Percentiles rank a stretch among this genome's conserved stretches.
Conservation (phyloP, 208 protist species). For the Endotrypanum monterogeii region DNA sequence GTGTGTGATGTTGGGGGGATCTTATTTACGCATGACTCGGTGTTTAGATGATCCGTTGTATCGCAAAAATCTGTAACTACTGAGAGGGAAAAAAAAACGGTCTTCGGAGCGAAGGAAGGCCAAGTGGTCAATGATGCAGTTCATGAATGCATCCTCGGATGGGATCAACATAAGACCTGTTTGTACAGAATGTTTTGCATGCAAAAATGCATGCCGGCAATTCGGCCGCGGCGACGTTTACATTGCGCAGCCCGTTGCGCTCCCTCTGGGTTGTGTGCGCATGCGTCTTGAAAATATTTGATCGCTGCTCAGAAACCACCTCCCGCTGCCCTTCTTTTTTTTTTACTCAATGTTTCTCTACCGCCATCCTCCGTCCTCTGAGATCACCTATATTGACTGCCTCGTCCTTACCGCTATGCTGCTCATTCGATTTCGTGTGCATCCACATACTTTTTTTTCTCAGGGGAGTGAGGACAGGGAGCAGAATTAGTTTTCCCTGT, state of each 20-base stretch:
- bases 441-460: too few species aligned
- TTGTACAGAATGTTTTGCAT: background rate
- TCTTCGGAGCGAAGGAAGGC: background rate
- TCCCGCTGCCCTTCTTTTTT: background rate
- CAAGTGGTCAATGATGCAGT: background rate
- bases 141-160: background rate
- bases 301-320: background rate
- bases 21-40: background rate
- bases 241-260: background rate
- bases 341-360: background rate
- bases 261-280: background rate
- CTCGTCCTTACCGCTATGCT: background rate
- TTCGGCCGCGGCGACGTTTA: background rate
- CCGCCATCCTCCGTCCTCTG: background rate
- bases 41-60: conserved; percentile 4
- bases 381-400: background rate
- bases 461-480: background rate
- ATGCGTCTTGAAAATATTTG: background rate
- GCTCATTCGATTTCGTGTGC: background rate
- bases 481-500: background rate
- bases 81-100: background rate
- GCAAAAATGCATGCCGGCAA: background rate
- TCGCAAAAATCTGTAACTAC: background rate
- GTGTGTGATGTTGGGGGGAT: background rate
- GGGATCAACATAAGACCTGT: background rate